These are phyloP conservation scores for Picea mariana DNA, from an alignment of 83 land plant species.

Conservation along the genomic window DNA sequence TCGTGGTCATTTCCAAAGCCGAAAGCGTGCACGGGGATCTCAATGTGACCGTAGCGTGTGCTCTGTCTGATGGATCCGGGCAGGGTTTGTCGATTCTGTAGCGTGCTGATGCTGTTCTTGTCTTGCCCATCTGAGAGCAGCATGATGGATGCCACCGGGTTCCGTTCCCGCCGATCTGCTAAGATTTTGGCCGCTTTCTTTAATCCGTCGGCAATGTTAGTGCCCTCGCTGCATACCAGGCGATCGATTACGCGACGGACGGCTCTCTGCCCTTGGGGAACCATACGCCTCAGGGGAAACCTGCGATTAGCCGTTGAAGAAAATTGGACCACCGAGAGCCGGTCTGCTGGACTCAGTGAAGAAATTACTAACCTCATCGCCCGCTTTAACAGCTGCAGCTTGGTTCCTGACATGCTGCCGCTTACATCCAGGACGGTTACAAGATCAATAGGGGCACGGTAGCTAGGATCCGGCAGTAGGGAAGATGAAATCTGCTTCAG, in stretches of 20 bases:
- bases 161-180: slow-evolving; percentile 75
- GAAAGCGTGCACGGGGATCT: slow-evolving; percentile 69
- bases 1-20: slow-evolving; percentile 58
- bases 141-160: slow-evolving; percentile 81
- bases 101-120: slow-evolving; percentile 21
- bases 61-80: slow-evolving; percentile 19
- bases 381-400: slow-evolving; percentile 61
- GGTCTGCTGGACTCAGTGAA: slow-evolving; percentile 69
- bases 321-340: slow-evolving; percentile 83
- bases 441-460: slow-evolving; percentile 77
- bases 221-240: slow-evolving; percentile 47
- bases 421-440: slow-evolving; percentile 88
- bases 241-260: slow-evolving; percentile 71
- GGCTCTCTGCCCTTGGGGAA: slow-evolving; percentile 50
- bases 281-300: slow-evolving; percentile 74
- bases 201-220: slow-evolving; percentile 63
- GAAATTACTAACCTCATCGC: slow-evolving; percentile 74
- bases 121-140: slow-evolving; percentile 82
- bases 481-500: slow-evolving; percentile 14
- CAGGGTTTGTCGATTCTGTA: slow-evolving; percentile 14
- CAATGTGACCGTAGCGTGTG: slow-evolving; percentile 39
- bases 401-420: slow-evolving; percentile 56
- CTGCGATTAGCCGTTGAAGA: slow-evolving; percentile 63
- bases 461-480: slow-evolving; percentile 33
- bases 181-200: slow-evolving; percentile 76